Base-by-base conservation (phyloP, 805 yeast genomes). In the Tetrapisispora arboricola region DNA sequence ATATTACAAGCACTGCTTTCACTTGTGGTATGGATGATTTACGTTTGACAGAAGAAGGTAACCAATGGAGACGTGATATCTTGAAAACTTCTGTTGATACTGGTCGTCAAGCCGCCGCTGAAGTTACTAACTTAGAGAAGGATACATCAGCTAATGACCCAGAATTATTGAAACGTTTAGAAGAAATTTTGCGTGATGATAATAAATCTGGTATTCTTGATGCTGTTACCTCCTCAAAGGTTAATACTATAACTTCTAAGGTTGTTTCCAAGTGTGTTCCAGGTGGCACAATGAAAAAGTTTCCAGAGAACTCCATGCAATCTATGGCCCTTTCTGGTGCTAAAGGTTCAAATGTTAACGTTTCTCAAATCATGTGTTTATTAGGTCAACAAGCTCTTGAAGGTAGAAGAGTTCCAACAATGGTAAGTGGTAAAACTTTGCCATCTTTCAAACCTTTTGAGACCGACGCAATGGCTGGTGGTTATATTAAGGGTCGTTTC, bases 11-110 rank as follows among this genome's bases (percentile, higher is more conserved):
- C 68, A 83, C 85, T 43, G 97, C 96, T 1, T 84, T 92, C 60
- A 92, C 98, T 7, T 92, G 99, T 79, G 98, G 99, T 74, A 94
- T 92, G 98, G 99, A 92, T 62, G 99, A 92, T 68, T 72, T 92
- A 63, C 77, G 95, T 60, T 73, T 94, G 51, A 92, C 97, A 18
- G 75, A 64, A 3, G 95, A 85, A 53, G 99, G 99, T 59, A 88
- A 94, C 61, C 57, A 71, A 45, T 80, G 94, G 90, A 79, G 99
- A 71, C 66, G 67, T 12, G 94, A 86, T 45, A 84, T 92, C 46
- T 72, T 94, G 61, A 67, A 75, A 50, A 78, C 78, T 44, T 78
- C 94, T 20, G 74, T 73, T 39, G 94, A 83, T 54, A 80, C 78
- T 43, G 99, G 98, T 57, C 75, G 90, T 60, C 72, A 73, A 49